These are phyloP conservation scores for Volvox carteri DNA, from an alignment of 163 green algal species.

Conservation along the genomic window DNA sequence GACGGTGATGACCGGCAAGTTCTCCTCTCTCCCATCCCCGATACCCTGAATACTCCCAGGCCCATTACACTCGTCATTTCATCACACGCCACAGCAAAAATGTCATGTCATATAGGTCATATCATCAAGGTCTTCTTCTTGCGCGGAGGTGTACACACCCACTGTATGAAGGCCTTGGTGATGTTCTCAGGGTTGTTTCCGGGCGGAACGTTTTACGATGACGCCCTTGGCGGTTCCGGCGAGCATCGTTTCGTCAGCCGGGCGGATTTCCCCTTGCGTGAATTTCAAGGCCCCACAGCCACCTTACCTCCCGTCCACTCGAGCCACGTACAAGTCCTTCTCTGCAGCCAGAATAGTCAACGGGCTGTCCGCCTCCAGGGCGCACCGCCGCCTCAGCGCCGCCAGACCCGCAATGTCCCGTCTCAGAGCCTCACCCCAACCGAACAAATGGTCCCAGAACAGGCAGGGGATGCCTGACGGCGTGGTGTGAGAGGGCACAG, in stretches of 20 bases:
- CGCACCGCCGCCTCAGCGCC: slow-evolving; percentile 54
- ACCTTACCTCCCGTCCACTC: slow-evolving; percentile 27
- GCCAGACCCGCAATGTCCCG: slow-evolving; percentile 50
- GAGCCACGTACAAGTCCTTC: slow-evolving; percentile 69
- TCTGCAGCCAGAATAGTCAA: slow-evolving; percentile 64
- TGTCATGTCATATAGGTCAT: too few species aligned
- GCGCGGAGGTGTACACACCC: too few species aligned
- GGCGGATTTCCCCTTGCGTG: not conserved
- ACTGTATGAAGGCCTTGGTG: not conserved
- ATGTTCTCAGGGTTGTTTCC: not conserved
- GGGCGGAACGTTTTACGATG: not conserved
- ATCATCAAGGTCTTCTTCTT: too few species aligned
- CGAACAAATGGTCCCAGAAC: slow-evolving; percentile 68
- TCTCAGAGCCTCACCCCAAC: slow-evolving; percentile 59
- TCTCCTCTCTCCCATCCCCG: too few species aligned
- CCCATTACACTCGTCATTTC: too few species aligned
- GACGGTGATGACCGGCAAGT: too few species aligned
- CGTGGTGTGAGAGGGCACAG: not conserved
- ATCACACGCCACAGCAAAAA: too few species aligned
- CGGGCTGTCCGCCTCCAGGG: slow-evolving; percentile 59
- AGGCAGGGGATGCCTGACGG: slow-evolving; percentile 62
- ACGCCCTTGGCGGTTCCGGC: not conserved
- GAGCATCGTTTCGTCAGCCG: not conserved
- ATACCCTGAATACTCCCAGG: too few species aligned
- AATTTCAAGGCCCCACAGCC: not conserved